A percentile compares a stretch with the other conserved stretches of the same genome.
These are phyloP conservation scores for Penicilliopsis zonata DNA, from an alignment of 495 filamentous ascomycete genomes.

Conservation along the genomic window DNA sequence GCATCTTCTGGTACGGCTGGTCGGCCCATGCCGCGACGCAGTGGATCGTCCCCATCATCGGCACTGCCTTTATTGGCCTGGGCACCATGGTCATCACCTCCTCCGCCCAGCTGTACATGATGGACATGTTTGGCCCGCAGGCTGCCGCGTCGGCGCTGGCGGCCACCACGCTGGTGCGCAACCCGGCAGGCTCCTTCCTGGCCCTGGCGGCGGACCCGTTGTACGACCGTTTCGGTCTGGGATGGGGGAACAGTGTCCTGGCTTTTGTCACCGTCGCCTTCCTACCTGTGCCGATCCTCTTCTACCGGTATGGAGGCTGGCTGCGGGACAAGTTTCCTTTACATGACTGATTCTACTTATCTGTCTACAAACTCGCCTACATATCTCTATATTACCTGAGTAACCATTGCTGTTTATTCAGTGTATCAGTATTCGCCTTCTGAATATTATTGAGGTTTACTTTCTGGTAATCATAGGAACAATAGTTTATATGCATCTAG, in stretches of 20 bases:
- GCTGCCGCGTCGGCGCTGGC: slow-evolving; percentile 30
- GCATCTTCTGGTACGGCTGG: slow-evolving; percentile 22
- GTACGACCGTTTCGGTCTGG: slow-evolving; percentile 37
- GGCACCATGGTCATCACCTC: slow-evolving; percentile 7
- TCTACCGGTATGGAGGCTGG: slow-evolving; percentile 2
- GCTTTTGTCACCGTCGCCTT: slow-evolving; percentile 39
- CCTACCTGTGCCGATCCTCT: slow-evolving; percentile 28
- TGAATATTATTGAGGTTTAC: no score
- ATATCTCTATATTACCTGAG: no score
- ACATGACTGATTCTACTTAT: no score
- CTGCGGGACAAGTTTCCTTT: slow-evolving; percentile 3
- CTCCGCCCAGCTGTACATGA: slow-evolving; percentile 39
- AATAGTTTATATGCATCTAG: no score
- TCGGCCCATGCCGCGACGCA: slow-evolving; percentile 6
- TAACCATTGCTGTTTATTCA: no score
- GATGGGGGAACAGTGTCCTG: slow-evolving; percentile 44
- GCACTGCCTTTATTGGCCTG: slow-evolving; percentile 8
- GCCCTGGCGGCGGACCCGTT: slow-evolving; percentile 39
- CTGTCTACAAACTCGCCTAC: no score
- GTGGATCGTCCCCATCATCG: slow-evolving; percentile 20
- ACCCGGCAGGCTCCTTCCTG: slow-evolving; percentile 14
- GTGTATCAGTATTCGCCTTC: no score
- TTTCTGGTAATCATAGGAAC: no score
- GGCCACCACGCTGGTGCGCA: slow-evolving; percentile 1
- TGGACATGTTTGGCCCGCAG: slow-evolving; percentile 51